Evolutionary conservation across 2,329 filamentous ascomycete species (phyloP), one percentile per base, ranked within the genome.

Genomic region (Hypoxylon sp.): DNA sequence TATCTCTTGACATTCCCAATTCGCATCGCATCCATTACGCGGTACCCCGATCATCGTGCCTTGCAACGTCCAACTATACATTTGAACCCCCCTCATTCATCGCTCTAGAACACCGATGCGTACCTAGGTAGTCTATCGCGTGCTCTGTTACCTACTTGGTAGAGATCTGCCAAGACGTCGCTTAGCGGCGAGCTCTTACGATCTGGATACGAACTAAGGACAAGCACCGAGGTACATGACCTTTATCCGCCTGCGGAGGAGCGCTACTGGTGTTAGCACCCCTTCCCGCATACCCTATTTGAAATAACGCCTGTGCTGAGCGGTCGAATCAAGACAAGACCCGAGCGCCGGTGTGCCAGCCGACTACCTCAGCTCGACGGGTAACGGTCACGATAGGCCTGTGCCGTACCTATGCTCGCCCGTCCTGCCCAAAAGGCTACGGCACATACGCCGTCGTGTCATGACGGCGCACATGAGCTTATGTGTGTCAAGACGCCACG

Each of bases 401-500:
- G 53, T 40, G 11, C 47, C 40, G 23, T 8, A n/a, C n/a, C n/a
- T n/a, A 20, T 23, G 31, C 38, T 48, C 46, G 24, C 21, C n/a
- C 38, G 46, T 48, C 45, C 45, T 57, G 35, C 46, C 35, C 26
- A 41, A 56, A 54, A 21, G n/a, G 31, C 53, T 37, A 42, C 20
- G 17, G 18, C 9, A 51, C 35, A 13, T 21, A 46, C 31, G 29
- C 21, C 17, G 40, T 18, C 20, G 40, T 45, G 45, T 40, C 46
- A 29, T 29, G 24, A 23, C 17, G 26, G 17, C 38, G 23, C 40
- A 35, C 33, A 48, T 35, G 24, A 35, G 29, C 37, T 45, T 27
- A 48, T 51, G 33, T 31, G 33, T 52, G 26, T 37, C 38, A 42
- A 35, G 45, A 60, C 53, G 48, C 52, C 58, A 57, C 48, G 27